Conservation (phyloP, 2,329 filamentous ascomycete genomes). For the Aspergillus sp. region DNA sequence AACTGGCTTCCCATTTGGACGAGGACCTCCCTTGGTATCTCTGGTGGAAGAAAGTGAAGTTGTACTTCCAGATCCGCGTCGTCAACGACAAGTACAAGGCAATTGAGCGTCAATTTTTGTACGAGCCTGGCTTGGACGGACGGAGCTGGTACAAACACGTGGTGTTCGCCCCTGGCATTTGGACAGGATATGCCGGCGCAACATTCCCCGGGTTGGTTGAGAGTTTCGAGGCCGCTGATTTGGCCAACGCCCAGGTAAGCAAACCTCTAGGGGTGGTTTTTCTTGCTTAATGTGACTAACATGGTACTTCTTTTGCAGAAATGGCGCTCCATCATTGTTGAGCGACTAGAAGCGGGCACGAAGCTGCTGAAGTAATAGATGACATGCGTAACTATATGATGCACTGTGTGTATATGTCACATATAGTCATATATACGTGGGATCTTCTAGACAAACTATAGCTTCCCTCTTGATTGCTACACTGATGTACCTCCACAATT, state of each 20-base stretch:
- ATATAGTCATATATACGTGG: too few relatives aligned
- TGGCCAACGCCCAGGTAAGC: constrained; percentile 52
- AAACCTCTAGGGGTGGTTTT: constrained; percentile 8
- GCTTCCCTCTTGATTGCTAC: too few relatives aligned
- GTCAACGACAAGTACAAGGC: constrained; percentile 81
- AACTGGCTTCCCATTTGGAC: constrained; percentile 49
- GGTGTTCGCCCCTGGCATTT: constrained; percentile 85
- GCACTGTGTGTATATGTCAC: neutral
- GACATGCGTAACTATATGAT: neutral
- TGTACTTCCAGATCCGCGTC: constrained; percentile 62
- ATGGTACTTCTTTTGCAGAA: constrained; percentile 27
- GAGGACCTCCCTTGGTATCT: constrained; percentile 74
- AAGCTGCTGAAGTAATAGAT: constrained; percentile 25
- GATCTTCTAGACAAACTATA: too few relatives aligned
- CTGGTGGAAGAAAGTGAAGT: constrained; percentile 64
- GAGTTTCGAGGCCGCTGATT: constrained; percentile 54
- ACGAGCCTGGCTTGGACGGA: constrained; percentile 72
- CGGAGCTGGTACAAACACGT: constrained; percentile 92
- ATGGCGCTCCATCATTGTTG: constrained; percentile 41
- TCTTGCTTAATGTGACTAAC: neutral
- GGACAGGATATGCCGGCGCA: constrained; percentile 84
- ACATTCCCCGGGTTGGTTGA: constrained; percentile 66
- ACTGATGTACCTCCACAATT: too few relatives aligned
- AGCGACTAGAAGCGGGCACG: constrained; percentile 33
- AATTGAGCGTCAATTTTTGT: constrained; percentile 78